A percentile compares a stretch with the other conserved stretches of the same genome.
These are phyloP conservation scores for Rosa persica DNA, from an alignment of 306 rosid genomes.

Conservation along the genomic window DNA sequence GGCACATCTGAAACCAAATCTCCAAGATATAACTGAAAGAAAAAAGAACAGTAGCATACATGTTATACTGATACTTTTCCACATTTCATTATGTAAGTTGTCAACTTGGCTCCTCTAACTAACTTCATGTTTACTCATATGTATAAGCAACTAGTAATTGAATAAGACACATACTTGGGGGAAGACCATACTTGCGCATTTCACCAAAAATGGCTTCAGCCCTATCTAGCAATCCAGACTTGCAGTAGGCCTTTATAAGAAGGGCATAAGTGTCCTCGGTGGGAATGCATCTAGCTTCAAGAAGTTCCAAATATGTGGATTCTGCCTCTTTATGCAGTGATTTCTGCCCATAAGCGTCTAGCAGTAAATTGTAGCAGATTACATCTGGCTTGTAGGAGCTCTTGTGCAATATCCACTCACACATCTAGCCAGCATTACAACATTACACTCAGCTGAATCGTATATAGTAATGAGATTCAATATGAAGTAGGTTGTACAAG, in stretches of 20 bases:
- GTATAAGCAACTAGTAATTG: slow-evolving; percentile 6
- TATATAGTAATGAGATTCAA: background rate
- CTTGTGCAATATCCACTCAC: slow-evolving; percentile 77
- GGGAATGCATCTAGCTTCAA: slow-evolving; percentile 70
- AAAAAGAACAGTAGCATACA: background rate
- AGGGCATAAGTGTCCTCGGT: slow-evolving; percentile 95
- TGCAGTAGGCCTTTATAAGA: slow-evolving; percentile 82
- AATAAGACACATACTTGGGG: slow-evolving; percentile 63
- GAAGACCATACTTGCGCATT: slow-evolving; percentile 66
- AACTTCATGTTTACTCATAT: background rate
- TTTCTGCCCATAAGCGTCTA: slow-evolving; percentile 86
- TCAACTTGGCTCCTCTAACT: background rate
- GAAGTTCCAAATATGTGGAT: slow-evolving; percentile 75
- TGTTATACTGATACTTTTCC: background rate
- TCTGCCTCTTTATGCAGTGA: slow-evolving; percentile 67
- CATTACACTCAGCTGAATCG: background rate
- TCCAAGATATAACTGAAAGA: background rate
- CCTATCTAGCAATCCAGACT: slow-evolving; percentile 58
- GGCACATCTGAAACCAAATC: background rate
- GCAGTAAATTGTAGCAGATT: slow-evolving; percentile 86
- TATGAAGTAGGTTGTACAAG: background rate
- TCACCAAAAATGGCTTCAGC: slow-evolving; percentile 90
- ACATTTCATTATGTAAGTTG: background rate
- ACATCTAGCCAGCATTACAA: slow-evolving; percentile 52
- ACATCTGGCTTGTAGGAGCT: slow-evolving; percentile 88